These are phyloP conservation scores for Cajanus cajan DNA, from an alignment of 306 rosid species.

Conservation along the genomic window DNA sequence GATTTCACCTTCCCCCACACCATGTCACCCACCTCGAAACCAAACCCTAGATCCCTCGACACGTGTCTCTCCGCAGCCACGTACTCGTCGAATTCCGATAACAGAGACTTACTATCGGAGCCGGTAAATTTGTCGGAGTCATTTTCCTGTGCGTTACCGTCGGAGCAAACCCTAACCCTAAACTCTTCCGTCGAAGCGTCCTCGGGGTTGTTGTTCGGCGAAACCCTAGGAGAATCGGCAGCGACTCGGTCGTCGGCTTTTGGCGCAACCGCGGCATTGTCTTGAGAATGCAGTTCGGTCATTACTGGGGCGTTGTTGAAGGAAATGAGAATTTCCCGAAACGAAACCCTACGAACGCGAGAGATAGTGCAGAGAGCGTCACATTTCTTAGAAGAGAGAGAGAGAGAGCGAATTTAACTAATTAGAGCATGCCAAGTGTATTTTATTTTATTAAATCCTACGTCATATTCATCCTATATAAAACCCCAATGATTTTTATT, in stretches of 20 bases:
- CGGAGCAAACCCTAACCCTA: constrained; percentile 48
- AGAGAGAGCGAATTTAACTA: too few species aligned
- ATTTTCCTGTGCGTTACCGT: not conserved
- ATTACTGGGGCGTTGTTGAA: constrained; percentile 44
- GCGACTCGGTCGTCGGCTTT: constrained; percentile 17
- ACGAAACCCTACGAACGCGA: constrained; percentile 21
- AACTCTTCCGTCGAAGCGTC: constrained; percentile 29
- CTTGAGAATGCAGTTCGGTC: constrained; percentile 43
- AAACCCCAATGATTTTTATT: too few species aligned
- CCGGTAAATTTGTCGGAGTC: not conserved
- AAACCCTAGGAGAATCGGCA: not conserved
- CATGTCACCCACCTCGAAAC: constrained; percentile 84
- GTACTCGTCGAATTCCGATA: constrained; percentile 74
- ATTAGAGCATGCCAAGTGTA: too few species aligned
- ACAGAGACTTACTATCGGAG: constrained; percentile 49
- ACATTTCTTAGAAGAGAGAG: not conserved
- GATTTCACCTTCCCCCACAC: constrained; percentile 99
- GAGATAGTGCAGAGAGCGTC: not conserved
- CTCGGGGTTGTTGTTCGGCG: not conserved
- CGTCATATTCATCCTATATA: too few species aligned
- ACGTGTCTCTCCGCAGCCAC: constrained; percentile 67
- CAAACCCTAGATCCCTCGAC: constrained; percentile 40
- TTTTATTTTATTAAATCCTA: too few species aligned
- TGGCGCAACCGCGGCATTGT: constrained; percentile 28
- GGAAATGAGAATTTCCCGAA: constrained; percentile 16